Evolutionary conservation across 2,329 filamentous ascomycete species (phyloP).

Genomic region (Ophiostoma australiae): DNA sequence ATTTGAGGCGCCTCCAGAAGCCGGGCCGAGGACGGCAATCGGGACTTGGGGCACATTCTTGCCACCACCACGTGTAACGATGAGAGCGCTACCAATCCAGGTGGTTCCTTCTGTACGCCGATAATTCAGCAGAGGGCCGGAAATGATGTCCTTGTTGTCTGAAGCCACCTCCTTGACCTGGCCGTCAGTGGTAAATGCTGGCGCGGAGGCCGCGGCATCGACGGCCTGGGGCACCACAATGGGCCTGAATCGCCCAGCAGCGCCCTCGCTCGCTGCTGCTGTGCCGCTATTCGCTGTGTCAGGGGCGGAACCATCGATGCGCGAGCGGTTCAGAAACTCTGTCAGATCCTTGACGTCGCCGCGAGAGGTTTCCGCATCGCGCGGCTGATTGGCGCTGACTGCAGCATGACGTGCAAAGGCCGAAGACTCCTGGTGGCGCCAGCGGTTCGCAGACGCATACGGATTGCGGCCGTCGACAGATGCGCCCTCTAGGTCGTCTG

Average conservation of each 20-base stretch:
- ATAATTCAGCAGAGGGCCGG: conserved; percentile 74
- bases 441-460: conserved; percentile 52
- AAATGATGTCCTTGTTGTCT: conserved; percentile 58
- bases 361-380: conserved; percentile 40
- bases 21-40: conserved; percentile 48
- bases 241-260: conserved; percentile 21
- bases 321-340: conserved; percentile 52
- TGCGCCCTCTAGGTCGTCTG: conserved; percentile 30
- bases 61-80: conserved; percentile 71
- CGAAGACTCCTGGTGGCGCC: conserved; percentile 61
- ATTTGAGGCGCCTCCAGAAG: conserved; percentile 31
- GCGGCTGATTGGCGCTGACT: conserved; percentile 32
- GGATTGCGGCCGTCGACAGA: conserved; percentile 44
- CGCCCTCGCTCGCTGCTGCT: background rate
- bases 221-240: conserved; percentile 22
- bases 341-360: conserved; percentile 48
- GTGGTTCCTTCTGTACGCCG: conserved; percentile 61
- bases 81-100: conserved; percentile 82
- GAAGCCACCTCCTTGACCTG: conserved; percentile 20
- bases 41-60: conserved; percentile 55
- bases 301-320: conserved; percentile 35
- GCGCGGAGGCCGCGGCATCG: conserved; percentile 1
- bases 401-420: conserved; percentile 50
- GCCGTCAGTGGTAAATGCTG: conserved; percentile 4
- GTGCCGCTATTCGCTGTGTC: background rate